These are phyloP conservation scores for Micromonas commoda DNA, from an alignment of 139 green algal species.

Conservation along the genomic window DNA sequence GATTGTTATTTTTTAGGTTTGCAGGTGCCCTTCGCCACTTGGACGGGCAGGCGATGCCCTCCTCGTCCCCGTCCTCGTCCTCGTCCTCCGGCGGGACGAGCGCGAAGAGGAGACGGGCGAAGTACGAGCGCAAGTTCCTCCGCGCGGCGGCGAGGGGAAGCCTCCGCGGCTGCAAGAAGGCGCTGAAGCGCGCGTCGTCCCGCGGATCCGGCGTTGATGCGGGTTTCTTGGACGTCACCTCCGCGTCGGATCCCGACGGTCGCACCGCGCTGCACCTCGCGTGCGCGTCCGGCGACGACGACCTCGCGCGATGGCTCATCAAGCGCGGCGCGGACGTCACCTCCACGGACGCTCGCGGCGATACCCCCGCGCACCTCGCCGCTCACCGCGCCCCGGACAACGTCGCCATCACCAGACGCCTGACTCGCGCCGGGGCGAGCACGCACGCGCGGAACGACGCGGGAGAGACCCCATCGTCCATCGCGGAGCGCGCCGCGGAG, in stretches of 20 bases:
- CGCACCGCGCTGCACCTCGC: background rate
- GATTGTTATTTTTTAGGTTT: too few relatives aligned
- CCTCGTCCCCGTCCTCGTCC: too few relatives aligned
- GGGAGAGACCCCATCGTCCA: background rate
- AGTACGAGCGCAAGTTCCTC: background rate
- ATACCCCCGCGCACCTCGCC: background rate
- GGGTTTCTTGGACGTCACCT: too few relatives aligned
- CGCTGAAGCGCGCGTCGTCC: background rate
- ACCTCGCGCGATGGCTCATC: background rate
- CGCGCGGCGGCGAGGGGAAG: background rate
- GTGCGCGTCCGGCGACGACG: background rate
- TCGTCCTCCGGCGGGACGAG: background rate
- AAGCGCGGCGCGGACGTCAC: background rate
- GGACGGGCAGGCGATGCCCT: too few relatives aligned
- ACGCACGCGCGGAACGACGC: background rate
- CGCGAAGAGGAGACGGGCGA: background rate
- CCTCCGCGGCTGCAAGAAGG: background rate
- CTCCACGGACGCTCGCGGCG: background rate
- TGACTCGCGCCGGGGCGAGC: background rate
- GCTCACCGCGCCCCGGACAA: too few relatives aligned
- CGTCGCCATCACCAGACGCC: too few relatives aligned
- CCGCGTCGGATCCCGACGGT: background rate
- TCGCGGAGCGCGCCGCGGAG: background rate
- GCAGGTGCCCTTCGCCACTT: too few relatives aligned
- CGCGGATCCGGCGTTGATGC: background rate